Base-by-base conservation (phyloP, 441 rosid species). In the Melastoma candidum region DNA sequence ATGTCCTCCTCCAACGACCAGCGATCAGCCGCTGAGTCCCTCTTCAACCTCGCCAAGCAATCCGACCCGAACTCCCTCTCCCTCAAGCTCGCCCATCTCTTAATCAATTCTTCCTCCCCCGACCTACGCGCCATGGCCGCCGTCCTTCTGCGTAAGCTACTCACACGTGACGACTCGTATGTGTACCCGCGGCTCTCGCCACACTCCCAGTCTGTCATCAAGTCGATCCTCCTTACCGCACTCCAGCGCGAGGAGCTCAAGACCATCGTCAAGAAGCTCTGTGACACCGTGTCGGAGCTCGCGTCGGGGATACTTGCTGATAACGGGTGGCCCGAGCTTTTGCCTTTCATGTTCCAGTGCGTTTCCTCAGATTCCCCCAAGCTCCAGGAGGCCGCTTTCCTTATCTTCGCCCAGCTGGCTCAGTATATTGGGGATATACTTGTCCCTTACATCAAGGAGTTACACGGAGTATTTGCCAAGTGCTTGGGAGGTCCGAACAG, bases 51-150 rank as follows among this genome's bases (percentile, higher is more conserved):
- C 70, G 84, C 89, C 64, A 94, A 94, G 62, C 93, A 85, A 62
- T 72, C 75, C 65, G 80, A 85, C 72, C 99, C 99, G 1, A 80
- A 89, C 56, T 65, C 96, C 44, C 90, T 94, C 43, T 73, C 83
- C 46, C 78, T 87, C 62, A 87, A 87, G 72, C 90, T 94, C 29
- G 79, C 89, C 62, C 95, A 84, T 29, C 84, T 89, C 27, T 83
- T 93, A 54, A 93, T 89, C 72, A 68, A 62, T 56, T 89, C 87
- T 43, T 76, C 88, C 25, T 88, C 74, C 59, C 72, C 68, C 2
- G 99, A 94, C 62, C 84, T 72, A 12, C 96, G 99, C 4, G 94
- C 96, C 60, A 86, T 89, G 99, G 58, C 96, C 22, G 90, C 97
- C 32, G 86, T 94, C 29, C 96, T 94, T 55, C 94, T 94, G 64